Evolutionary conservation across 2,329 filamentous ascomycete genomes (phyloP).

Genomic region (Fusarium napiforme): DNA sequence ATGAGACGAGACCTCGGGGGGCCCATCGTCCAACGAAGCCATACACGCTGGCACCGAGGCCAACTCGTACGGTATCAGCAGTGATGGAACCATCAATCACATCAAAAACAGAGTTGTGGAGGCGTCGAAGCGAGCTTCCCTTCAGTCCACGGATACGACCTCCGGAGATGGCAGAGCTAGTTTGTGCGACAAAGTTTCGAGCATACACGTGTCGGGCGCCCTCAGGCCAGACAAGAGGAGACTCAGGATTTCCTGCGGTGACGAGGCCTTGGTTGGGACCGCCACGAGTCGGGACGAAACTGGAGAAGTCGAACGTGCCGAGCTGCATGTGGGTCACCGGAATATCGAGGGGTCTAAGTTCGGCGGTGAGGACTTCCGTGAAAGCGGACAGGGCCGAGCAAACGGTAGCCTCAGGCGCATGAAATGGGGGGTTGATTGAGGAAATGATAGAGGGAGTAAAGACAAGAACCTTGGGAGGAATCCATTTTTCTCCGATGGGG

Average conservation of each 20-base stretch:
- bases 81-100: constrained; percentile 76
- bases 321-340: constrained; percentile 89
- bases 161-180: constrained; percentile 65
- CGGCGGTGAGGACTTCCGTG: constrained; percentile 80
- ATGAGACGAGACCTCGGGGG: constrained; percentile 81
- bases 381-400: constrained; percentile 89
- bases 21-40: constrained; percentile 85
- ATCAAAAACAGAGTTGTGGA: constrained; percentile 92
- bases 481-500: constrained; percentile 61
- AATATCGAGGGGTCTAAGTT: constrained; percentile 80
- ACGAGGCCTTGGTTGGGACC: constrained; percentile 52
- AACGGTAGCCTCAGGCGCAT: constrained; percentile 87
- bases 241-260: constrained; percentile 56
- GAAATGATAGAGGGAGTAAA: constrained; percentile 84
- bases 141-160: constrained; percentile 68
- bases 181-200: constrained; percentile 68
- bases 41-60: constrained; percentile 85
- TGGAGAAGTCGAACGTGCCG: constrained; percentile 87
- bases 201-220: constrained; percentile 70
- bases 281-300: constrained; percentile 64
- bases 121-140: constrained; percentile 78
- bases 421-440: constrained; percentile 82
- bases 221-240: constrained; percentile 71
- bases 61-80: constrained; percentile 77
- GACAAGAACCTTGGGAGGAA: constrained; percentile 75